Evolutionary conservation across 2,329 filamentous ascomycete species (phyloP).

Genomic region (Trichoderma breve): DNA sequence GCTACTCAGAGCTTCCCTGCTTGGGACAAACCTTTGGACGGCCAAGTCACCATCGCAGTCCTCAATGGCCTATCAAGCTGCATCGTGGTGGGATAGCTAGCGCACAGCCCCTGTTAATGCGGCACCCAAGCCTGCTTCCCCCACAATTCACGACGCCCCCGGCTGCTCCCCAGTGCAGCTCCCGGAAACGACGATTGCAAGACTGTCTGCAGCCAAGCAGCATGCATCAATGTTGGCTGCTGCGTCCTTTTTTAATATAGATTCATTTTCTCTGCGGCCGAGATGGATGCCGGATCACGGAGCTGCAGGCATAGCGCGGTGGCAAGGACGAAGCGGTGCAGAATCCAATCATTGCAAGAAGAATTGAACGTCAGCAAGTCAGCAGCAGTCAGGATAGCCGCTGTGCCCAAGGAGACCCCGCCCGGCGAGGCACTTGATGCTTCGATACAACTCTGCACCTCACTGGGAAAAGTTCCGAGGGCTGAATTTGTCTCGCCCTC

Average conservation of each 20-base stretch:
- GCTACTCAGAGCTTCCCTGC: background rate
- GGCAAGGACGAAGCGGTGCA: conserved; percentile 1
- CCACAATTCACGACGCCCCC: conserved; percentile 12
- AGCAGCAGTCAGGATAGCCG: background rate
- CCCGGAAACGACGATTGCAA: background rate
- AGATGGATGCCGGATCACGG: background rate
- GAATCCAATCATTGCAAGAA: background rate
- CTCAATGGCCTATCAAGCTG: conserved; percentile 16
- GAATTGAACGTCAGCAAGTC: background rate
- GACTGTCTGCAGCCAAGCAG: background rate
- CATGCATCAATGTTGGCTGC: background rate
- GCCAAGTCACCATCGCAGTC: conserved; percentile 13
- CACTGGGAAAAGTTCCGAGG: conserved; percentile 1
- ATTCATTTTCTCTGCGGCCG: background rate
- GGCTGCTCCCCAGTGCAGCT: background rate
- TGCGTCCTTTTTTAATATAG: background rate
- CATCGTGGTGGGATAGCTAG: conserved; percentile 17
- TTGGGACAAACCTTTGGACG: background rate
- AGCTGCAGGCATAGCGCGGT: conserved; percentile 14
- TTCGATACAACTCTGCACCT: conserved; percentile 9
- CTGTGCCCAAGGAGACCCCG: conserved; percentile 2
- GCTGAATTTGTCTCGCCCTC: background rate
- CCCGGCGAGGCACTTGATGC: background rate
- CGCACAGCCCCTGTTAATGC: conserved; percentile 2
- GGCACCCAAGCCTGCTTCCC: conserved; percentile 7